Base-by-base conservation (phyloP, 129 eudicot species). In the Sambucus nigra region DNA sequence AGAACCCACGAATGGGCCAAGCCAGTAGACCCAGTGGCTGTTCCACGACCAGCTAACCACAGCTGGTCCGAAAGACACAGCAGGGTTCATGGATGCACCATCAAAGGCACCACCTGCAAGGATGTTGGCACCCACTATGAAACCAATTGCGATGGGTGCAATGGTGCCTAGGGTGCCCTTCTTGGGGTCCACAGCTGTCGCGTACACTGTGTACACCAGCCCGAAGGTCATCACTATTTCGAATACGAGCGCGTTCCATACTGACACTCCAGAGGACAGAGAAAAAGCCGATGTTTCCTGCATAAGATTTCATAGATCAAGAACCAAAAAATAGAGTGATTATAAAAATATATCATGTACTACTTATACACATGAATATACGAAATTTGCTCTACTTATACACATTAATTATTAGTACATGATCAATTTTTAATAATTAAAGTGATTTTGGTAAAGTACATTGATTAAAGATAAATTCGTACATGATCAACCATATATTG, bases 71-170 rank as follows among this genome's bases (percentile, higher is more conserved):
- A 77, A 77, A 49, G 83, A 77, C 63, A 77, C 83, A 1, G 76
- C 79, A 39, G 83, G 80, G 64, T 73, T 78, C 84, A 78, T 78
- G 29, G 84, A 78, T 31, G 80, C 80, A 60, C 84, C 80, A 52
- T 69, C 74, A 48, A 78, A 78, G 5, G 77, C 80, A 64, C 76
- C 80, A 25, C 84, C 76, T 6, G 73, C 80, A 53, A 78, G 69
- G 73, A 78, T 69, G 76, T 78, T 78, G 52, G 84, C 84, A 50
- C 84, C 84, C 48, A 78, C 80, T 32, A 73, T 69, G 61, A 78
- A 73, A 25, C 84, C 76, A 47, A 73, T 78, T 20, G 84, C 84
- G 69, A 73, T 29, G 12, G 84, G 84, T 8, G 73, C 80, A 55
- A 65, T 69, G 25, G 53, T 69, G 15, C 74, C 84, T 25, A 78